These are phyloP conservation scores for Entomortierella beljakovae DNA, from an alignment of 192 early-diverging fungal species.

Conservation along the genomic window DNA sequence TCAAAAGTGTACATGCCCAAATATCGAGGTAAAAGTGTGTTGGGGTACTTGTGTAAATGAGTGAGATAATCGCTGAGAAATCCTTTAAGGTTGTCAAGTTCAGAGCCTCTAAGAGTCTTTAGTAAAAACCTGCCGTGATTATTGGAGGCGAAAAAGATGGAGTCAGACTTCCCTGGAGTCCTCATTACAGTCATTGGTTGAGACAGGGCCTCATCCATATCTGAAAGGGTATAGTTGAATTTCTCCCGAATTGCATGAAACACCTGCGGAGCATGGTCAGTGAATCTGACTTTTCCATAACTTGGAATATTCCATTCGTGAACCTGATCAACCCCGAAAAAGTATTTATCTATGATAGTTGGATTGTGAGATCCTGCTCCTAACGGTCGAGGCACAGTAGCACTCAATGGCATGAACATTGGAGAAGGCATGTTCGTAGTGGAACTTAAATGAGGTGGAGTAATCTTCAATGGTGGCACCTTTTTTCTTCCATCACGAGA, in stretches of 20 bases:
- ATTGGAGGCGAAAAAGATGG: constrained; percentile 48
- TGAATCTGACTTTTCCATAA: constrained; percentile 45
- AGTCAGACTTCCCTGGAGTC: constrained; percentile 43
- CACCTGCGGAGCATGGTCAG: constrained; percentile 37
- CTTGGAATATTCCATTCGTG: constrained; percentile 54
- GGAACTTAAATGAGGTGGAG: constrained; percentile 20
- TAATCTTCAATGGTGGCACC: constrained; percentile 30
- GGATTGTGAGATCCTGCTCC: background rate
- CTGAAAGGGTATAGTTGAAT: constrained; percentile 33
- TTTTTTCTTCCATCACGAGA: constrained; percentile 4
- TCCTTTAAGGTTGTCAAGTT: constrained; percentile 35
- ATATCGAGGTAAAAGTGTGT: constrained; percentile 44
- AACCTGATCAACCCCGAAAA: constrained; percentile 30
- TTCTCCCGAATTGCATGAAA: constrained; percentile 46
- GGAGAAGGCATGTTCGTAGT: constrained; percentile 29
- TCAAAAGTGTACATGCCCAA: constrained; percentile 54
- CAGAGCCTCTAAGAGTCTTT: constrained; percentile 41
- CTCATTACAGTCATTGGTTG: constrained; percentile 49
- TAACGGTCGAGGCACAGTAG: constrained; percentile 29
- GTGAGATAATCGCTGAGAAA: constrained; percentile 43
- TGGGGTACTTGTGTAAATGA: constrained; percentile 45
- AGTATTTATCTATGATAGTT: constrained; percentile 26
- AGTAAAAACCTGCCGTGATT: constrained; percentile 50
- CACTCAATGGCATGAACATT: constrained; percentile 35
- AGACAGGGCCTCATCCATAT: constrained; percentile 49